phyloP scores from a whole-genome alignment of 2,329 filamentous ascomycete species.

The Cryphonectria carpinicola region DNA sequence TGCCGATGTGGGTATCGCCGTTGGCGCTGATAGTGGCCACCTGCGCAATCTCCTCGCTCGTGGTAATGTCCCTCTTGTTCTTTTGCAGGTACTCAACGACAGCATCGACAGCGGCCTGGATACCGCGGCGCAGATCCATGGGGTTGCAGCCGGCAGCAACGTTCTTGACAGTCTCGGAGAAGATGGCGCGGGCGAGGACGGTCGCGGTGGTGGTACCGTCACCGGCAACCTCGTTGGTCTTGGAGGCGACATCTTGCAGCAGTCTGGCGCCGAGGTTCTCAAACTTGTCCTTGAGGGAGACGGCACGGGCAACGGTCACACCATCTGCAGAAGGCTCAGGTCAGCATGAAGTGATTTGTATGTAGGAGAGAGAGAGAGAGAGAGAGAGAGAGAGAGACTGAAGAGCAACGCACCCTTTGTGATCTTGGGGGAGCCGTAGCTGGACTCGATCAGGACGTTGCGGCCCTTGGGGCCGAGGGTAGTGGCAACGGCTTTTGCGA shows the following conservation, averaged over 20 bases:
- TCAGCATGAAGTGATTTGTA: constrained; percentile 12
- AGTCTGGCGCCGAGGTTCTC: constrained; percentile 98
- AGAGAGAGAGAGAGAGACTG: no score
- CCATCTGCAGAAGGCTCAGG: constrained; percentile 60
- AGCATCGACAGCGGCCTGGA: constrained; percentile 92
- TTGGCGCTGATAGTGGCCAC: constrained; percentile 98
- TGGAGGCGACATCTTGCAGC: constrained; percentile 96
- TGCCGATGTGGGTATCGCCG: constrained; percentile 91
- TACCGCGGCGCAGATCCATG: constrained; percentile 97
- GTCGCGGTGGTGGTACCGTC: constrained; percentile 98
- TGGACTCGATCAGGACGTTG: constrained; percentile 97
- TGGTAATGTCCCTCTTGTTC: constrained; percentile 98
- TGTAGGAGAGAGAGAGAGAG: not conserved
- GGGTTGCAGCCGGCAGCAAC: constrained; percentile 99
- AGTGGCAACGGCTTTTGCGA: constrained; percentile 93
- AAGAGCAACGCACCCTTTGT: constrained; percentile 79
- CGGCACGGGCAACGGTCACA: constrained; percentile 87
- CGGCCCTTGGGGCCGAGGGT: constrained; percentile 97
- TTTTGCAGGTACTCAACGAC: constrained; percentile 92
- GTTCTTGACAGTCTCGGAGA: constrained; percentile 99
- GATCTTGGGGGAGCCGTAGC: constrained; percentile 98
- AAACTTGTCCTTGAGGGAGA: constrained; percentile 97
- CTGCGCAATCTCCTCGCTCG: constrained; percentile 94
- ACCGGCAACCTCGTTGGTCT: constrained; percentile 99
- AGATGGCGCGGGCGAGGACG: constrained; percentile 95